phyloP scores from a whole-genome alignment of 2,329 filamentous ascomycete species.

The Diaporthe citri region DNA sequence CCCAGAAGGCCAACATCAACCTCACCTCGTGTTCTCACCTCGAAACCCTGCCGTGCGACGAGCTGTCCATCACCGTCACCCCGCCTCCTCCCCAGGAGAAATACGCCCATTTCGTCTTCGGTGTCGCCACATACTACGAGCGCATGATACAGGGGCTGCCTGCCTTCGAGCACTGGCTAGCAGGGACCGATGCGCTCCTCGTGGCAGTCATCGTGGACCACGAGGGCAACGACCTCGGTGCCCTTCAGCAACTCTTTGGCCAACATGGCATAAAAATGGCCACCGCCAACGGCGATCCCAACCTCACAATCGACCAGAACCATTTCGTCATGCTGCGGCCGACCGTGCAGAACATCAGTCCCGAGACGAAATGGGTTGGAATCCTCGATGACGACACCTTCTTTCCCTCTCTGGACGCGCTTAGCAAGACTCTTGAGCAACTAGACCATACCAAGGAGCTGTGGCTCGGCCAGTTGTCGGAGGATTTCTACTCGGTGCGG shows the following conservation, averaged over 20 bases:
- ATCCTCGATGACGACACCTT: conserved; percentile 75
- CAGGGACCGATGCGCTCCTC: conserved; percentile 62
- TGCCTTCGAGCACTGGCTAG: conserved; percentile 68
- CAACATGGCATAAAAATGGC: conserved; percentile 47
- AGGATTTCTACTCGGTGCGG: conserved; percentile 63
- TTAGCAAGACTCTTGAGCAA: conserved; percentile 60
- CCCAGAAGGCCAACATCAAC: conserved; percentile 48
- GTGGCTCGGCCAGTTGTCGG: conserved; percentile 70
- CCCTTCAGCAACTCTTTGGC: conserved; percentile 50
- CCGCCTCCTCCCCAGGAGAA: conserved; percentile 55
- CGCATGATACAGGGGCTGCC: conserved; percentile 64
- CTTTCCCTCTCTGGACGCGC: conserved; percentile 66
- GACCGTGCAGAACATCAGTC: conserved; percentile 58
- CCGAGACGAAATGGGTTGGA: conserved; percentile 65
- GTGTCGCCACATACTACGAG: conserved; percentile 65
- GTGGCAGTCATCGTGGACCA: conserved; percentile 64
- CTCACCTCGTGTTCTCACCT: conserved; percentile 42
- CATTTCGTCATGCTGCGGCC: conserved; percentile 69
- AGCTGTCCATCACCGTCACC: conserved; percentile 62
- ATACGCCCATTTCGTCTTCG: conserved; percentile 68
- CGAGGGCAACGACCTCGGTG: conserved; percentile 42
- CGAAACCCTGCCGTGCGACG: conserved; percentile 53
- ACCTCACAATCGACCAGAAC: conserved; percentile 62
- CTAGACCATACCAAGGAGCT: conserved; percentile 62
- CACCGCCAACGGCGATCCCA: conserved; percentile 45